phyloP scores from a whole-genome alignment of 2,329 filamentous ascomycete species.

The Alternaria sp. region DNA sequence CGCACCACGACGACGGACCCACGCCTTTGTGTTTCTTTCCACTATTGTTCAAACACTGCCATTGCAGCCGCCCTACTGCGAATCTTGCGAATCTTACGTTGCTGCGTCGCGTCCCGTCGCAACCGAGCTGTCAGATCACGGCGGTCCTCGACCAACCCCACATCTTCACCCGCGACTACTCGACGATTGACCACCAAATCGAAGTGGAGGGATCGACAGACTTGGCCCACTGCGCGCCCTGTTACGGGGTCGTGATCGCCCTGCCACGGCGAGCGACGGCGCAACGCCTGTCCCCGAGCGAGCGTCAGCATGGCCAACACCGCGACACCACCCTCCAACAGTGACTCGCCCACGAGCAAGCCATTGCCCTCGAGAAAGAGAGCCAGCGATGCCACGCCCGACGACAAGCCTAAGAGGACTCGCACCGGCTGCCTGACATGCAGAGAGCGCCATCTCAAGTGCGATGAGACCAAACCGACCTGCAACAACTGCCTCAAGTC shows the following conservation, averaged over 20 bases:
- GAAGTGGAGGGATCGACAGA: slow-evolving; percentile 6
- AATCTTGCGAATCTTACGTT: slow-evolving; percentile 4
- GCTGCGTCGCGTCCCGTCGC: slow-evolving; percentile 1
- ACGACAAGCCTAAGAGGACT: slow-evolving; percentile 78
- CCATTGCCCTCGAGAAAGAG: slow-evolving; percentile 24
- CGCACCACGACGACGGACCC: neutral
- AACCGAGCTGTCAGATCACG: neutral
- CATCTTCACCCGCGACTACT: neutral
- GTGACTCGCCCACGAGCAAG: slow-evolving; percentile 28
- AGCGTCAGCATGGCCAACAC: slow-evolving; percentile 26
- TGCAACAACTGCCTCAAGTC: slow-evolving; percentile 88
- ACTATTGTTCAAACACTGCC: slow-evolving; percentile 4
- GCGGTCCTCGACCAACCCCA: neutral
- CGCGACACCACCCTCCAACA: slow-evolving; percentile 27
- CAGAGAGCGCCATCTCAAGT: slow-evolving; percentile 87
- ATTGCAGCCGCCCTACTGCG: neutral
- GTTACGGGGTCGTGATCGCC: slow-evolving; percentile 7
- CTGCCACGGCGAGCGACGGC: slow-evolving; percentile 3
- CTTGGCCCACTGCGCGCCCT: slow-evolving; percentile 10
- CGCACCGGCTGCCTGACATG: slow-evolving; percentile 92
- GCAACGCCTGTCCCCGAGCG: neutral
- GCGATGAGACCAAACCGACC: slow-evolving; percentile 73
- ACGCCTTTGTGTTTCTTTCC: slow-evolving; percentile 1
- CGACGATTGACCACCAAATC: neutral
- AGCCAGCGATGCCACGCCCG: slow-evolving; percentile 31